These are phyloP conservation scores for Davidsoniella australis DNA, from an alignment of 2,329 filamentous ascomycete species.

Conservation along the genomic window DNA sequence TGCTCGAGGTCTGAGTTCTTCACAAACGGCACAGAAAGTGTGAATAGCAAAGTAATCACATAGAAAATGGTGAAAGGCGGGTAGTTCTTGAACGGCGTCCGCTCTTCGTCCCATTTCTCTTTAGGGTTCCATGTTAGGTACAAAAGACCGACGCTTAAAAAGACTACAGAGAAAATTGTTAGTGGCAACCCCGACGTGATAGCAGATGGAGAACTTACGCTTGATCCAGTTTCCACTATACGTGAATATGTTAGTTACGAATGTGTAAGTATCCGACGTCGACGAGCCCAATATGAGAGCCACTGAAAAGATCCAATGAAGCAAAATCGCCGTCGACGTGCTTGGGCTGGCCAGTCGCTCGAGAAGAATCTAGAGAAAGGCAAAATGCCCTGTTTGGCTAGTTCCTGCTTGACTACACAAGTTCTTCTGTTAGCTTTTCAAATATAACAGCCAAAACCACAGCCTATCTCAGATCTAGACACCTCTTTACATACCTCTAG, in stretches of 20 bases:
- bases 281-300: constrained; percentile 5
- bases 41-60: constrained; percentile 33
- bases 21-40: constrained; percentile 37
- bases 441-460: neutral
- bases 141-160: constrained; percentile 32
- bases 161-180: constrained; percentile 34
- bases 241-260: constrained; percentile 8
- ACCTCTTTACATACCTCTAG: constrained; percentile 19
- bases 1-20: constrained; percentile 31
- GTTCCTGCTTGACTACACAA: constrained; percentile 37
- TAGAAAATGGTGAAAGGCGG: constrained; percentile 32
- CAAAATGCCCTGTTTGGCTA: constrained; percentile 52
- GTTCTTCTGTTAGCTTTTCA: neutral
- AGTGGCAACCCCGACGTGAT: neutral
- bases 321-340: constrained; percentile 6
- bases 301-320: constrained; percentile 10
- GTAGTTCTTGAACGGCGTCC: constrained; percentile 25
- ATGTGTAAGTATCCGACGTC: constrained; percentile 8
- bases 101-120: constrained; percentile 36
- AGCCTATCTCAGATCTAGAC: constrained; percentile 28
- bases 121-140: constrained; percentile 32
- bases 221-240: constrained; percentile 36
- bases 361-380: constrained; percentile 52
- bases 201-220: constrained; percentile 38
- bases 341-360: constrained; percentile 48